These are phyloP conservation scores for Monilinia fructigena DNA, from an alignment of 2,329 filamentous ascomycete genomes.

Conservation along the genomic window DNA sequence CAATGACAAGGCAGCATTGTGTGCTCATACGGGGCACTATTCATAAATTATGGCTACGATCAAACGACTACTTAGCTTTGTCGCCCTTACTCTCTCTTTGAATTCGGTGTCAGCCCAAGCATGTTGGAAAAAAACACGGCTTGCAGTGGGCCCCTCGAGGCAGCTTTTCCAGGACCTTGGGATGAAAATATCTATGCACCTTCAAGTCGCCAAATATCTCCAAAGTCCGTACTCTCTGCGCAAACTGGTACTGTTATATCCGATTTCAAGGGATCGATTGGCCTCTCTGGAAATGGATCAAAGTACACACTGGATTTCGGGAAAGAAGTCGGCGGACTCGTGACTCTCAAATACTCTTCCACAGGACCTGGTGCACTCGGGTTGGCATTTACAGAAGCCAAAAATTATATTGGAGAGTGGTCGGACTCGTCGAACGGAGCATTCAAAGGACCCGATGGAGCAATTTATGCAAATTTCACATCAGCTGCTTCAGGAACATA, in stretches of 20 bases:
- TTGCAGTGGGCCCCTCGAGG: constrained; percentile 50
- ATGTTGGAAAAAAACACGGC: constrained; percentile 57
- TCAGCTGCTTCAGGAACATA: constrained; percentile 41
- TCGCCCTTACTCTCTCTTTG: constrained; percentile 15
- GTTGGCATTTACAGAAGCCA: constrained; percentile 50
- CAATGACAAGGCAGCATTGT: constrained; percentile 9
- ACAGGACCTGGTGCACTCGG: constrained; percentile 45
- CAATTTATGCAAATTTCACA: constrained; percentile 47
- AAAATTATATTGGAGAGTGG: constrained; percentile 49
- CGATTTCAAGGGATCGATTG: constrained; percentile 23
- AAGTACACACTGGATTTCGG: constrained; percentile 58
- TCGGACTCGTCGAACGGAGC: constrained; percentile 51
- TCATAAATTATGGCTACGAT: constrained; percentile 14
- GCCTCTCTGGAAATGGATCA: constrained; percentile 47
- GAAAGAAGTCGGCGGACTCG: constrained; percentile 56
- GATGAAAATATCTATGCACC: constrained; percentile 58
- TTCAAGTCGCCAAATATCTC: constrained; percentile 49
- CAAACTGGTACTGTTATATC: constrained; percentile 38
- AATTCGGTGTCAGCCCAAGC: constrained; percentile 24
- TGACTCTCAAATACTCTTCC: constrained; percentile 40
- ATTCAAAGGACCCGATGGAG: constrained; percentile 50
- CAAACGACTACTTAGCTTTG: constrained; percentile 3
- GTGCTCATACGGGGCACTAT: neutral
- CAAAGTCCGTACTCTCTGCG: constrained; percentile 46
- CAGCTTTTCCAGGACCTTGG: constrained; percentile 58